These are phyloP conservation scores for Beauveria bassiana DNA, from an alignment of 2,329 filamentous ascomycete species.

Conservation along the genomic window DNA sequence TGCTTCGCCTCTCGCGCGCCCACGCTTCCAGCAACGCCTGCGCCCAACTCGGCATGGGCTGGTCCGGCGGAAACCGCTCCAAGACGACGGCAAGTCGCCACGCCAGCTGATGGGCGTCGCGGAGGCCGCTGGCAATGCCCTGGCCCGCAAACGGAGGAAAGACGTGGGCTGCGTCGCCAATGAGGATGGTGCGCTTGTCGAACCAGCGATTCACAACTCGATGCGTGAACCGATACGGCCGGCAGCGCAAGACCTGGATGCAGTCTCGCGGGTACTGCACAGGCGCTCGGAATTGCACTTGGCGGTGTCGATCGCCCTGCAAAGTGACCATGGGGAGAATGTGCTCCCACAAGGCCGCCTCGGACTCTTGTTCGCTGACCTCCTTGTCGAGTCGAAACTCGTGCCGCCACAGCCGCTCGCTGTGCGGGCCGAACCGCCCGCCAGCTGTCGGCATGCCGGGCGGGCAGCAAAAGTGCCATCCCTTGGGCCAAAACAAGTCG, in stretches of 20 bases:
- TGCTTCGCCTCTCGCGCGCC: slow-evolving; percentile 16
- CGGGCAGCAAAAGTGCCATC: slow-evolving; percentile 37
- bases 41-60: not conserved
- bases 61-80: not conserved
- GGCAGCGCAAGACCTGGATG: slow-evolving; percentile 35
- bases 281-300: not conserved
- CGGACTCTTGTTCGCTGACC: slow-evolving; percentile 1
- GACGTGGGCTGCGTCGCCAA: slow-evolving; percentile 43
- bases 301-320: slow-evolving; percentile 4
- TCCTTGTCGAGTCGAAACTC: slow-evolving; percentile 24
- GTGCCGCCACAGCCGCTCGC: slow-evolving; percentile 35
- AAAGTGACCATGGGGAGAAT: slow-evolving; percentile 15
- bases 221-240: slow-evolving; percentile 34
- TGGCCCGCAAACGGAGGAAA: slow-evolving; percentile 40
- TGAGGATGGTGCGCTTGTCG: slow-evolving; percentile 31
- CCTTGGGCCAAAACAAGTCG: slow-evolving; percentile 37
- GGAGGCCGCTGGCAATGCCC: slow-evolving; percentile 27
- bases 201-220: slow-evolving; percentile 40
- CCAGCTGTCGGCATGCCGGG: slow-evolving; percentile 33
- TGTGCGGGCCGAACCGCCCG: slow-evolving; percentile 34
- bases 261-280: slow-evolving; percentile 36
- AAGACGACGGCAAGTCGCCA: slow-evolving; percentile 23
- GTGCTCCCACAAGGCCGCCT: slow-evolving; percentile 24
- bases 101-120: slow-evolving; percentile 26
- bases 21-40: slow-evolving; percentile 10